These are phyloP conservation scores for Termitomyces sp. DNA, from an alignment of 1,284 basidiomycete species.

Conservation along the genomic window DNA sequence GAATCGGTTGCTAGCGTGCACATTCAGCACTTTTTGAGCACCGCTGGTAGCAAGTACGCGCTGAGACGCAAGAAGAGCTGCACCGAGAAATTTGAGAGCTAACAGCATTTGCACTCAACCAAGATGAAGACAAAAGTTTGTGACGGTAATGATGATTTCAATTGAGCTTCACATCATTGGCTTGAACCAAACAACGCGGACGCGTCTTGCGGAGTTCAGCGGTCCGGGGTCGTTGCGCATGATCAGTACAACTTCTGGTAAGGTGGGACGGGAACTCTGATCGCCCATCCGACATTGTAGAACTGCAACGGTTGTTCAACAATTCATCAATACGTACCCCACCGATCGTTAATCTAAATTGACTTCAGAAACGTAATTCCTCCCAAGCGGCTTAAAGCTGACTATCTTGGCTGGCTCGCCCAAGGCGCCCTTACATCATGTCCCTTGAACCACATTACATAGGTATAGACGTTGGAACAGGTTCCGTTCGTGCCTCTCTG, in stretches of 20 bases:
- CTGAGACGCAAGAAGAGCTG: conserved; percentile 4
- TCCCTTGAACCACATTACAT: conserved; percentile 49
- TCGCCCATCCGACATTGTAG: neutral
- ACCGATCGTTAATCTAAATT: neutral
- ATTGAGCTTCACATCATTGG: neutral
- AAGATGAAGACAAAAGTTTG: neutral
- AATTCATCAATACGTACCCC: neutral
- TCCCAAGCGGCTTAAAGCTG: neutral
- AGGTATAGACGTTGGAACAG: conserved; percentile 83
- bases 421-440: conserved; percentile 6
- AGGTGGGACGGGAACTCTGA: neutral
- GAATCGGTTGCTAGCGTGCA: neutral
- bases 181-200: neutral
- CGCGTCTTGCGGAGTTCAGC: neutral
- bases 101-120: neutral
- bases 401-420: neutral
- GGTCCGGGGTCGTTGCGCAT: neutral
- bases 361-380: neutral
- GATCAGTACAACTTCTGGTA: neutral
- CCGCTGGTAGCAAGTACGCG: conserved; percentile 1
- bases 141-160: neutral
- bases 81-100: neutral
- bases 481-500: conserved; percentile 87
- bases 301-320: neutral
- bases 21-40: conserved; percentile 8